phyloP scores from a whole-genome alignment of 2,329 filamentous ascomycete species.

The Venturia aucupariae region DNA sequence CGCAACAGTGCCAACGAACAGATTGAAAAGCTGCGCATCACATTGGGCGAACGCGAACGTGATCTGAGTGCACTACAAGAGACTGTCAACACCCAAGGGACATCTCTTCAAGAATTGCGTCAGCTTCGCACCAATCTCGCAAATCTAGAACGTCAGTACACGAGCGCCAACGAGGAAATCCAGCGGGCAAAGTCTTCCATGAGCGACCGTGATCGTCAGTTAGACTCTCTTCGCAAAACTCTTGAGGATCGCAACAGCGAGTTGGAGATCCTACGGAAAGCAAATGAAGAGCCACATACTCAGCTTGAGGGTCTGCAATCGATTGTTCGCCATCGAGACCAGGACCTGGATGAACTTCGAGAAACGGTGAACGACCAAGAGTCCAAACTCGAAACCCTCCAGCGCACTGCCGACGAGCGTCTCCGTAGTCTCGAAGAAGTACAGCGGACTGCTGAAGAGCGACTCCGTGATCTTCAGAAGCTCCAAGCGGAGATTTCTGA shows the following conservation, averaged over 20 bases:
- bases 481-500: conserved; percentile 15
- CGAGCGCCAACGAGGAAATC: conserved; percentile 16
- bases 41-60: conserved; percentile 26
- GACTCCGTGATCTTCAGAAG: conserved; percentile 38
- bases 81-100: conserved; percentile 25
- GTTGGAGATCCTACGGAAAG: conserved; percentile 26
- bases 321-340: conserved; percentile 34
- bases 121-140: conserved; percentile 11
- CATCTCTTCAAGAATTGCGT: conserved; percentile 20
- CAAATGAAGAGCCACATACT: conserved; percentile 27
- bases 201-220: conserved; percentile 25
- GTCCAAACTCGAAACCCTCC: conserved; percentile 24
- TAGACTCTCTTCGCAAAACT: conserved; percentile 27
- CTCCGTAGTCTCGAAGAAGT: conserved; percentile 30
- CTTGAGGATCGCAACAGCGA: conserved; percentile 29
- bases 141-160: not conserved
- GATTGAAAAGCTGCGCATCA: conserved; percentile 23
- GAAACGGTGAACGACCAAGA: conserved; percentile 30
- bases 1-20: conserved; percentile 23
- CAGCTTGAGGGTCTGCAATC: conserved; percentile 33
- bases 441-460: conserved; percentile 24
- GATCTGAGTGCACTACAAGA: conserved; percentile 24
- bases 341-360: conserved; percentile 46
- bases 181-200: conserved; percentile 24
- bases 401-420: conserved; percentile 27